Evolutionary conservation across 441 rosid species (phyloP).

Genomic region (Theobroma grandiflorum): DNA sequence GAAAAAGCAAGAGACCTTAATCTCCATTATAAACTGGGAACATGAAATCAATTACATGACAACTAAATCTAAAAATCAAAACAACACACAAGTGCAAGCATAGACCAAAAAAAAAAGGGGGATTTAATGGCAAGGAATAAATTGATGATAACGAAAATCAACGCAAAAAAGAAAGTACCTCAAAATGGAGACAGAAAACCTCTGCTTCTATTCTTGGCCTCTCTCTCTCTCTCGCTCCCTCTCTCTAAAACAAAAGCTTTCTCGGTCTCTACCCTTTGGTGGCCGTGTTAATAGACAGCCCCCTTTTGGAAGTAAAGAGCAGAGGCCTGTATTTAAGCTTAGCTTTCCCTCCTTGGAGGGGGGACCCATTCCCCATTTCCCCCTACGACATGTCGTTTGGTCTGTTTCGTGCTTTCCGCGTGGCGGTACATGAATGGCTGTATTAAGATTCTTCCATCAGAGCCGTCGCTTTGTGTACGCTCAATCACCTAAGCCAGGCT

Average conservation of each 20-base stretch:
- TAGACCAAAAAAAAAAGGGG: not conserved
- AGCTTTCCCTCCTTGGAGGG: constrained; percentile 20
- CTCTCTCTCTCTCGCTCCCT: constrained; percentile 21
- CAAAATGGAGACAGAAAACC: not conserved
- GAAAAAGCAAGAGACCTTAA: constrained; percentile 4
- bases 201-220: not conserved
- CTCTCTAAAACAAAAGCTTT: no score
- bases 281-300: constrained; percentile 5
- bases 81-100: not conserved
- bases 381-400: not conserved
- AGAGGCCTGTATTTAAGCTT: constrained; percentile 29
- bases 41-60: not conserved
- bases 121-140: not conserved
- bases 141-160: not conserved
- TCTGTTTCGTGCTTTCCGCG: not conserved
- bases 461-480: not conserved
- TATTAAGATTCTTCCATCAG: not conserved
- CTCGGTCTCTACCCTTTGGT: not conserved
- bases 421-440: not conserved
- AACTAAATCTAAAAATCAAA: constrained; percentile 16
- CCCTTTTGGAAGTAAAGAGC: not conserved
- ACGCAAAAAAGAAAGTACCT: not conserved
- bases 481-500: not conserved
- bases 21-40: not conserved
- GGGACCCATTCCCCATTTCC: not conserved